Evolutionary conservation across 805 yeast genomes (phyloP).

Genomic region (Myxozyma melibiosi): DNA sequence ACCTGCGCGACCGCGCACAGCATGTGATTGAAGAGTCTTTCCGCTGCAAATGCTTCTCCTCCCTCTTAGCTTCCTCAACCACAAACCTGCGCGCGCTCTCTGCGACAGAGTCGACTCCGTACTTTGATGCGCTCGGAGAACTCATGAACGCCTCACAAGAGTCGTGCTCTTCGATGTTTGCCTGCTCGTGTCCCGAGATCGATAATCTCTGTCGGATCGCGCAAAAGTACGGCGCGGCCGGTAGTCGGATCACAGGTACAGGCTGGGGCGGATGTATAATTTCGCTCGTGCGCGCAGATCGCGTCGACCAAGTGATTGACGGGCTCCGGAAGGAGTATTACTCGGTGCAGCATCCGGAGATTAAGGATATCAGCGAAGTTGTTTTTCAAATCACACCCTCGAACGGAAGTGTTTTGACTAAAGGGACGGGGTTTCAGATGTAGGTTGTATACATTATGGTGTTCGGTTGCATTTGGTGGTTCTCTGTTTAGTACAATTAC

Average conservation of each 20-base stretch:
- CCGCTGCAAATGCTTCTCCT: slow-evolving; percentile 55
- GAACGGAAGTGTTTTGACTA: slow-evolving; percentile 19
- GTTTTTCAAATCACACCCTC: slow-evolving; percentile 22
- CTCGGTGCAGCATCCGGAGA: slow-evolving; percentile 6
- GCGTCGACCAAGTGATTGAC: slow-evolving; percentile 12
- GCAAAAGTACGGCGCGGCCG: slow-evolving; percentile 56
- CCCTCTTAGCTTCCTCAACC: slow-evolving; percentile 11
- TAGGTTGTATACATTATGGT: background rate
- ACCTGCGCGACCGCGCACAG: slow-evolving; percentile 60
- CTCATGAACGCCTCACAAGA: slow-evolving; percentile 63
- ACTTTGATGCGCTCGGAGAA: slow-evolving; percentile 52
- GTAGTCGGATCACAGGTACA: slow-evolving; percentile 77
- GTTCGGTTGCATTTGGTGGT: slow-evolving; percentile 7
- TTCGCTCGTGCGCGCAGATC: slow-evolving; percentile 51
- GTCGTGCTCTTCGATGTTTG: slow-evolving; percentile 53
- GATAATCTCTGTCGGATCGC: slow-evolving; percentile 59
- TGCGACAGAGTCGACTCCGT: slow-evolving; percentile 40
- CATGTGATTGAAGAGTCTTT: slow-evolving; percentile 67
- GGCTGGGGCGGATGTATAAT: slow-evolving; percentile 79
- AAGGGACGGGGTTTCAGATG: slow-evolving; percentile 6
- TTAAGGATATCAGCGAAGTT: slow-evolving; percentile 9
- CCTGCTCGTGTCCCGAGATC: slow-evolving; percentile 60
- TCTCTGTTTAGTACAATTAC: background rate
- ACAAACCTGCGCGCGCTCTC: slow-evolving; percentile 41
- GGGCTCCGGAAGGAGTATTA: slow-evolving; percentile 22